Conservation (phyloP, 495 filamentous ascomycete genomes). For the Extremus antarcticus region DNA sequence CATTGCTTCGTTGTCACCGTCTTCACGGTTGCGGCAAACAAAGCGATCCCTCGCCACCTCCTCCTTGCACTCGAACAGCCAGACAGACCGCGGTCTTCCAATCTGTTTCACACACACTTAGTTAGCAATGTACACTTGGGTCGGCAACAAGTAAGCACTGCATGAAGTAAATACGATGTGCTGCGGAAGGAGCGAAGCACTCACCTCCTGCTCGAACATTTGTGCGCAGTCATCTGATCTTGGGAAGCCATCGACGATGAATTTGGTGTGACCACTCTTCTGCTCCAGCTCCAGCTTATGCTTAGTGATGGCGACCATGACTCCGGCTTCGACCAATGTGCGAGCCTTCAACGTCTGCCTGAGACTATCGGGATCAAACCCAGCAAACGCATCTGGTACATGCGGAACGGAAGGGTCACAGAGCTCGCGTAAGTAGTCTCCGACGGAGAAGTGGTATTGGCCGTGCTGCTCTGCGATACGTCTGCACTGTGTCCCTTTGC, state of each 20-base stretch:
- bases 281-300: background rate
- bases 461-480: background rate
- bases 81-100: background rate
- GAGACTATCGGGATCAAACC: background rate
- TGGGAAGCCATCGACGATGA: background rate
- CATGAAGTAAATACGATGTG: no score
- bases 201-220: background rate
- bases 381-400: no score
- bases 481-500: conserved; percentile 6
- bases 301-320: background rate
- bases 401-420: background rate
- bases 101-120: background rate
- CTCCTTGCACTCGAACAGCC: background rate
- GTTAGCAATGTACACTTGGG: no score
- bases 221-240: background rate
- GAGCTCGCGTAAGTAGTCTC: background rate
- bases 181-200: background rate
- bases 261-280: background rate
- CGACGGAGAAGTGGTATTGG: conserved; percentile 1
- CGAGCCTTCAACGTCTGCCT: background rate
- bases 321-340: background rate
- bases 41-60: background rate
- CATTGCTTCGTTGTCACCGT: background rate
- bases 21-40: background rate
- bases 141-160: no score